Percentiles rank a stretch among this genome's conserved stretches.
phyloP scores from a whole-genome alignment of 441 rosid species.

The Aleurites moluccanus region DNA sequence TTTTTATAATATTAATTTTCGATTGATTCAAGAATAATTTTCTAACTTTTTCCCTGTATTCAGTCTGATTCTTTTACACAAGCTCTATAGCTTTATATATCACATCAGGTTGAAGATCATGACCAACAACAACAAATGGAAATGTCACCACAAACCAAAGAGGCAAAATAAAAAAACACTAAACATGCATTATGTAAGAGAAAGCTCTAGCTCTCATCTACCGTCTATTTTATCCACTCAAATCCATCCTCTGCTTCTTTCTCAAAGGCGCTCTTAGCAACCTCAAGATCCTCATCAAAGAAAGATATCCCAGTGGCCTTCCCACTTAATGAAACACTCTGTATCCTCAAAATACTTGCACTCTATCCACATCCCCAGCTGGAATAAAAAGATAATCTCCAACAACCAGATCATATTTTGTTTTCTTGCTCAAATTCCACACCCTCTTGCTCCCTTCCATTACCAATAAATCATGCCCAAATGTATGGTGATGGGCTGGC shows the following conservation, averaged over 20 bases:
- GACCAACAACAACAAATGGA: background rate
- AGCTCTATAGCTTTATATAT: too few species aligned
- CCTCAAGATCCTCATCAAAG: constrained; percentile 76
- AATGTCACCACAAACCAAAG: background rate
- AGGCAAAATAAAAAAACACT: background rate
- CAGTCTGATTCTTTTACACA: background rate
- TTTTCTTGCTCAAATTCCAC: constrained; percentile 75
- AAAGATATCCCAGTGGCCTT: constrained; percentile 77
- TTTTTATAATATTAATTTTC: too few species aligned
- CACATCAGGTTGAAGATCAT: background rate
- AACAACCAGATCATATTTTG: constrained; percentile 50
- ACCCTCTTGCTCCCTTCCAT: constrained; percentile 69
- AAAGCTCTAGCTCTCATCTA: background rate
- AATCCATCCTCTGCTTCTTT: constrained; percentile 42
- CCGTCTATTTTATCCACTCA: constrained; percentile 8
- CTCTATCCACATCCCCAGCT: constrained; percentile 75
- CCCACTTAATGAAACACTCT: constrained; percentile 88
- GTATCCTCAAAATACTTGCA: constrained; percentile 81
- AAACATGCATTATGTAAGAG: background rate
- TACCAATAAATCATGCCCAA: constrained; percentile 79
- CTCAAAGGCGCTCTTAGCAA: constrained; percentile 45
- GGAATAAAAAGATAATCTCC: constrained; percentile 83
- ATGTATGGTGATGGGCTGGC: constrained; percentile 85
- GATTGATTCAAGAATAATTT: too few species aligned
- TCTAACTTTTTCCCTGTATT: too few species aligned